These are phyloP conservation scores for Tritrichomonas musculus DNA, from an alignment of 208 protist species.

Conservation along the genomic window DNA sequence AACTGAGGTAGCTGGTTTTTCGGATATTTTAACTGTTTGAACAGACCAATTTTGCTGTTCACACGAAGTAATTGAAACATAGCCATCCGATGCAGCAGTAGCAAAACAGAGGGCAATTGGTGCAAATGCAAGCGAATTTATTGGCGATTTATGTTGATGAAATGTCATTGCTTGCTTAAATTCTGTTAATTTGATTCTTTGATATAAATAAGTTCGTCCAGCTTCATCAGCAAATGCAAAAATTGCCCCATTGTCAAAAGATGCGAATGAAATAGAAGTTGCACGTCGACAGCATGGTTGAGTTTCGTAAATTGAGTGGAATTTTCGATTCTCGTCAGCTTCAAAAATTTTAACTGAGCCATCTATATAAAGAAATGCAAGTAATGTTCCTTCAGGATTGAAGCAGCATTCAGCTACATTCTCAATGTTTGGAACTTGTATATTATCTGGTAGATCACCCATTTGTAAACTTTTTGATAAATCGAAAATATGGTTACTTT, in stretches of 20 bases:
- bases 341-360: slow-evolving; percentile 1
- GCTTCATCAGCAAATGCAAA: not conserved
- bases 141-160: not conserved
- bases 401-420: not conserved
- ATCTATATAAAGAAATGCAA: not conserved
- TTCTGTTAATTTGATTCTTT: not conserved
- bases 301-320: not conserved
- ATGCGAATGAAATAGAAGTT: not conserved
- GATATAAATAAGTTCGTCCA: not conserved
- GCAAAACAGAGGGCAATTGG: not conserved
- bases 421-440: not conserved
- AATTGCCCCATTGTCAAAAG: not conserved
- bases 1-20: not conserved
- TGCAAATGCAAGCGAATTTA: not conserved
- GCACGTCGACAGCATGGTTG: not conserved
- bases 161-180: not conserved
- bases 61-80: not conserved
- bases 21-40: not conserved
- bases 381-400: not conserved
- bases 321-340: not conserved
- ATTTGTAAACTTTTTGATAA: too few species aligned
- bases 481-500: too few species aligned
- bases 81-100: not conserved
- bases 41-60: not conserved
- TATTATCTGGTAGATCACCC: not conserved